Conservation (phyloP, 352 stramenopile genomes). For the Pythium periplocum region DNA sequence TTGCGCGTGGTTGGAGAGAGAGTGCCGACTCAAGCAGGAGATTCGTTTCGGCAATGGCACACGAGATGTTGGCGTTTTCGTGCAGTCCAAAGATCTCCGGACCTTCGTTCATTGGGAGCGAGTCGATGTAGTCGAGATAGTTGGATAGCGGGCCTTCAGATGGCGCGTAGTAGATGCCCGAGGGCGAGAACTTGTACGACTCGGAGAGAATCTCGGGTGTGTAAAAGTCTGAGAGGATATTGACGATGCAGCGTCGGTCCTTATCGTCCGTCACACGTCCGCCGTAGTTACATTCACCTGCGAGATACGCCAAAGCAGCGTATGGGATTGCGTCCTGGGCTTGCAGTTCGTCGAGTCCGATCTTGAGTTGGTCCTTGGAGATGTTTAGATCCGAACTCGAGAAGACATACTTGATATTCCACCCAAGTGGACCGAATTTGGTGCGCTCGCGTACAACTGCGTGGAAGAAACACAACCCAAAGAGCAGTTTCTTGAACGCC, state of each 20-base stretch:
- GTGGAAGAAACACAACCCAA: conserved; percentile 92
- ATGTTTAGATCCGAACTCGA: conserved; percentile 82
- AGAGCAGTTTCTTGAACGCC: conserved; percentile 84
- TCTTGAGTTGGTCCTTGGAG: conserved; percentile 83
- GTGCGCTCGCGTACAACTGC: conserved; percentile 79
- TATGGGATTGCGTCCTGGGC: conserved; percentile 77
- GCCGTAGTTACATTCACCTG: conserved; percentile 94
- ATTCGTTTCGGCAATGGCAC: conserved; percentile 82
- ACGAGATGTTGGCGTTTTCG: conserved; percentile 88
- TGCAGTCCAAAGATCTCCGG: conserved; percentile 85
- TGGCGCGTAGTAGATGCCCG: conserved; percentile 78
- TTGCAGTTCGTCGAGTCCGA: conserved; percentile 70
- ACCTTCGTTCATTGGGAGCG: conserved; percentile 79
- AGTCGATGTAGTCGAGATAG: conserved; percentile 80
- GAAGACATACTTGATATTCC: conserved; percentile 90
- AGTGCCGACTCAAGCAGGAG: conserved; percentile 86
- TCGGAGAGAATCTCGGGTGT: conserved; percentile 69
- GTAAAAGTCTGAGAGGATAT: conserved; percentile 85
- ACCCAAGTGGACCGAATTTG: conserved; percentile 82
- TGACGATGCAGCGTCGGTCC: conserved; percentile 85
- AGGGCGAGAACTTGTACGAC: conserved; percentile 77
- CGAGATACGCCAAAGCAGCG: conserved; percentile 88
- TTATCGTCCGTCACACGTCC: conserved; percentile 94
- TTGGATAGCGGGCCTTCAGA: conserved; percentile 31
- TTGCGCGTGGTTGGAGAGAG: conserved; percentile 84